phyloP scores from a whole-genome alignment of 2,329 filamentous ascomycete species.

The Penicillium sp. region DNA sequence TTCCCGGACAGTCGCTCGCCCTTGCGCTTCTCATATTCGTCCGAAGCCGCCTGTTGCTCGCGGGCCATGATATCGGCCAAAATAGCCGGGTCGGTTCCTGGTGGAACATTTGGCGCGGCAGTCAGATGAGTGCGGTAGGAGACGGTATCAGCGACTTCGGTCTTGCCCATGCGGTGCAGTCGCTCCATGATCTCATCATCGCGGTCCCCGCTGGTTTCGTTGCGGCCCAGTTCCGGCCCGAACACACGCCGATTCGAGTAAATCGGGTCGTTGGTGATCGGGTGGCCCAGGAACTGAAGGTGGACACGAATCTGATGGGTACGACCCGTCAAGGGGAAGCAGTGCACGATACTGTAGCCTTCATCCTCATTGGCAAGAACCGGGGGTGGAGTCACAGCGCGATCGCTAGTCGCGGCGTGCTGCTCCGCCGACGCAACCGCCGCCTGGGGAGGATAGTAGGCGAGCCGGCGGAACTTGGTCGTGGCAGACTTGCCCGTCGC shows the following conservation, averaged over 20 bases:
- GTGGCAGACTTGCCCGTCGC: slow-evolving; percentile 84
- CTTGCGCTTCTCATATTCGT: slow-evolving; percentile 80
- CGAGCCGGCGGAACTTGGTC: slow-evolving; percentile 84
- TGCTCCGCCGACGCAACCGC: slow-evolving; percentile 20
- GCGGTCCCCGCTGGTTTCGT: slow-evolving; percentile 61
- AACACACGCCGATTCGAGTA: slow-evolving; percentile 94
- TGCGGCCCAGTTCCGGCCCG: slow-evolving; percentile 67
- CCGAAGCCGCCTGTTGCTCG: slow-evolving; percentile 73
- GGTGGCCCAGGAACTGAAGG: slow-evolving; percentile 87
- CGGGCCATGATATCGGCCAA: slow-evolving; percentile 39
- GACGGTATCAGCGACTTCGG: slow-evolving; percentile 82
- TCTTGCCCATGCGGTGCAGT: slow-evolving; percentile 85
- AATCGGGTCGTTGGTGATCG: slow-evolving; percentile 95
- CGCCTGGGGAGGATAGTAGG: slow-evolving; percentile 70
- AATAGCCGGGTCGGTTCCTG: slow-evolving; percentile 31
- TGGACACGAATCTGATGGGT: slow-evolving; percentile 96
- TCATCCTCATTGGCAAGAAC: slow-evolving; percentile 44
- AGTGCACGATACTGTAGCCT: slow-evolving; percentile 92
- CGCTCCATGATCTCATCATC: slow-evolving; percentile 88
- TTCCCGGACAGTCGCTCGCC: slow-evolving; percentile 91
- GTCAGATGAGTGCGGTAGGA: slow-evolving; percentile 63
- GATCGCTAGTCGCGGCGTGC: slow-evolving; percentile 15
- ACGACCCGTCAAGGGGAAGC: slow-evolving; percentile 83
- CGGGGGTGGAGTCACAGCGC: slow-evolving; percentile 29
- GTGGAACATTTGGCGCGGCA: slow-evolving; percentile 33